Percentiles rank a stretch among this genome's conserved stretches.
These are phyloP conservation scores for Panus rudis DNA, from an alignment of 768 basidiomycete genomes.

Conservation along the genomic window DNA sequence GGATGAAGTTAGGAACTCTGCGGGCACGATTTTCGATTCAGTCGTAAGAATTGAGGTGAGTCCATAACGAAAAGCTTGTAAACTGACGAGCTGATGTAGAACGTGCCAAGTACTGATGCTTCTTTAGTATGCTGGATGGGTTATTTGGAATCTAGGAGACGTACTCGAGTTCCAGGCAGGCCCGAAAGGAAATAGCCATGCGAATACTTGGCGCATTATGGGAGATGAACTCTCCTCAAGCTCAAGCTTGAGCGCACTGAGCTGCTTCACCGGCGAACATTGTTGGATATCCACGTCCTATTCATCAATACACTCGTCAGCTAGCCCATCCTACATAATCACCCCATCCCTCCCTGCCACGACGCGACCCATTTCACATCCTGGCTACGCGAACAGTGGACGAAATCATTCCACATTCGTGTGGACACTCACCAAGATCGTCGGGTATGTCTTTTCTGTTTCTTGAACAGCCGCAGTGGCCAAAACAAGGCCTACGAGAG, in stretches of 20 bases:
- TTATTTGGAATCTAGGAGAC: slow-evolving; percentile 11
- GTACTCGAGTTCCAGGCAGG: slow-evolving; percentile 79
- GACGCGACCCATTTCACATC: no score
- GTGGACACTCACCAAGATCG: no score
- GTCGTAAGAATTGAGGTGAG: slow-evolving; percentile 11
- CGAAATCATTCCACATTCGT: no score
- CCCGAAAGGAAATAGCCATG: slow-evolving; percentile 81
- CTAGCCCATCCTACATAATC: no score
- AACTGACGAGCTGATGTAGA: slow-evolving; percentile 93
- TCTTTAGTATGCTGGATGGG: background rate
- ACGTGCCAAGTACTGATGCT: slow-evolving; percentile 69
- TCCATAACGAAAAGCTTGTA: slow-evolving; percentile 5
- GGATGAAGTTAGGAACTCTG: slow-evolving; percentile 90
- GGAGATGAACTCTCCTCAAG: slow-evolving; percentile 63
- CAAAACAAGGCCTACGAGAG: no score
- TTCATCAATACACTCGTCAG: no score
- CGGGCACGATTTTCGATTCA: slow-evolving; percentile 10
- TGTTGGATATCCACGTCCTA: slow-evolving; percentile 39
- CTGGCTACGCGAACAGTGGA: no score
- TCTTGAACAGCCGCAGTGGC: no score
- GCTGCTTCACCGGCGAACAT: slow-evolving; percentile 35
- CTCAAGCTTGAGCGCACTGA: slow-evolving; percentile 53
- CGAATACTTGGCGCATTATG: slow-evolving; percentile 73
- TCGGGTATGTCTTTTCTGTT: no score
- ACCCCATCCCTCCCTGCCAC: no score